A percentile compares a stretch with the other conserved stretches of the same genome.
phyloP scores from a whole-genome alignment of 257 asterid genomes.

The Agastache rugosa region DNA sequence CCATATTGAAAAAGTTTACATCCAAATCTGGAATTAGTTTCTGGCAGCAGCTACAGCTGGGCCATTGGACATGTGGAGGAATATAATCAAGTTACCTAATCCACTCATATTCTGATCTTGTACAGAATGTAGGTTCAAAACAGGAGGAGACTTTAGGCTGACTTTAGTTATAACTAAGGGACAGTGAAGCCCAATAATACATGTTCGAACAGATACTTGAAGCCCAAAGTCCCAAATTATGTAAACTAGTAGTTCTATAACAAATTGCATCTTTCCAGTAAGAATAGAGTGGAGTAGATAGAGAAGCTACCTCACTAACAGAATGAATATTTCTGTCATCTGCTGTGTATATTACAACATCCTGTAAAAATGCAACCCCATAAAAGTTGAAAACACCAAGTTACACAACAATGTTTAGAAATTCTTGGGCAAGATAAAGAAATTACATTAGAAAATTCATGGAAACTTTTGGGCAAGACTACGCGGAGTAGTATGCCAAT shows the following conservation, averaged over 20 bases:
- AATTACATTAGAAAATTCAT: background rate
- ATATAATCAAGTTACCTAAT: background rate
- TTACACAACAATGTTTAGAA: background rate
- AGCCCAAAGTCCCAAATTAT: constrained; percentile 1
- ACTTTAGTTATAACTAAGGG: background rate
- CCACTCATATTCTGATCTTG: background rate
- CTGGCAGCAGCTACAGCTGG: background rate
- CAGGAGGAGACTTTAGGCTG: background rate
- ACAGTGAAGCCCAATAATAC: constrained; percentile 4
- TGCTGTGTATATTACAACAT: constrained; percentile 85
- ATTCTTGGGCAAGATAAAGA: background rate
- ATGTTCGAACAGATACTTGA: background rate
- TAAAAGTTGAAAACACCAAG: constrained; percentile 30
- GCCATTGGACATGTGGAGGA: background rate
- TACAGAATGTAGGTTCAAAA: background rate
- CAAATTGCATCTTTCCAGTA: constrained; percentile 9
- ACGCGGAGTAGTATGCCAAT: background rate
- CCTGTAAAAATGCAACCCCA: constrained; percentile 52
- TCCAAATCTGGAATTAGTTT: background rate
- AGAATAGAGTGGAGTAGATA: constrained; percentile 24
- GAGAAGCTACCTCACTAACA: constrained; percentile 75
- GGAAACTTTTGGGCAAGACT: background rate
- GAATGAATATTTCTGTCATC: constrained; percentile 74
- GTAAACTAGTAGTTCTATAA: background rate
- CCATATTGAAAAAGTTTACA: background rate